A percentile compares a stretch with the other conserved stretches of the same genome.
Conservation (phyloP, 495 filamentous ascomycete genomes). For the Xeromyces bisporus region DNA sequence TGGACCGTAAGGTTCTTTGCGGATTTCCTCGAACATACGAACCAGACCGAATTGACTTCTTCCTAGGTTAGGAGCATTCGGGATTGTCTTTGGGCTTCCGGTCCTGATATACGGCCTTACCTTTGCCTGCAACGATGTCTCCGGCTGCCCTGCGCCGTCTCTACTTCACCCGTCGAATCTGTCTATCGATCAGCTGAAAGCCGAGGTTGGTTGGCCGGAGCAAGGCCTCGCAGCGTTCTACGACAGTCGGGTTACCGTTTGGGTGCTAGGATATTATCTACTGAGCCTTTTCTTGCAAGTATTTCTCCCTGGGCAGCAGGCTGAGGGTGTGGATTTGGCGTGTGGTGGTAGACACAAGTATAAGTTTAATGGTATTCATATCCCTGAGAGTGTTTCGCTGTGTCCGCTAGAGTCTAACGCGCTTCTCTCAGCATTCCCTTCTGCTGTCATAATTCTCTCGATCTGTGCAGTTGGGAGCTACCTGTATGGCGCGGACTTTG, state of each 20-base stretch:
- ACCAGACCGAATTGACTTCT: constrained; percentile 1
- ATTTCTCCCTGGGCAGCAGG: constrained; percentile 59
- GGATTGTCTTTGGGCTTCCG: constrained; percentile 62
- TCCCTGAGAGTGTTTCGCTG: constrained; percentile 2
- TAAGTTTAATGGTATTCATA: constrained; percentile 61
- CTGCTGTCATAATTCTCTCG: constrained; percentile 50
- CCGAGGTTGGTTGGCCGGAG: constrained; percentile 63
- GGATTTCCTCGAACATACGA: constrained; percentile 2
- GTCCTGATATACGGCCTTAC: constrained; percentile 53
- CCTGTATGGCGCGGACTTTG: constrained; percentile 62
- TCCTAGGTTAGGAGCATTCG: constrained; percentile 53
- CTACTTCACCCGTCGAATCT: constrained; percentile 59
- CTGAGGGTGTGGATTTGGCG: constrained; percentile 49
- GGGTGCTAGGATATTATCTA: constrained; percentile 62
- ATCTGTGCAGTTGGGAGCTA: constrained; percentile 56
- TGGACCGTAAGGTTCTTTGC: constrained; percentile 54
- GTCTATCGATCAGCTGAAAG: constrained; percentile 50
- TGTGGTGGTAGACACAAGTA: constrained; percentile 68
- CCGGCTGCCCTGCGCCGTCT: constrained; percentile 83
- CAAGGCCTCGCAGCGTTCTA: constrained; percentile 46
- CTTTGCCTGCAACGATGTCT: constrained; percentile 82
- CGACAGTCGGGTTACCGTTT: constrained; percentile 40
- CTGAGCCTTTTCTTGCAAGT: constrained; percentile 59
- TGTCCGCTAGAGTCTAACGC: background rate
- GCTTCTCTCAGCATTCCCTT: constrained; percentile 47